phyloP scores from a whole-genome alignment of 768 basidiomycete species.

The Mycena indigotica region DNA sequence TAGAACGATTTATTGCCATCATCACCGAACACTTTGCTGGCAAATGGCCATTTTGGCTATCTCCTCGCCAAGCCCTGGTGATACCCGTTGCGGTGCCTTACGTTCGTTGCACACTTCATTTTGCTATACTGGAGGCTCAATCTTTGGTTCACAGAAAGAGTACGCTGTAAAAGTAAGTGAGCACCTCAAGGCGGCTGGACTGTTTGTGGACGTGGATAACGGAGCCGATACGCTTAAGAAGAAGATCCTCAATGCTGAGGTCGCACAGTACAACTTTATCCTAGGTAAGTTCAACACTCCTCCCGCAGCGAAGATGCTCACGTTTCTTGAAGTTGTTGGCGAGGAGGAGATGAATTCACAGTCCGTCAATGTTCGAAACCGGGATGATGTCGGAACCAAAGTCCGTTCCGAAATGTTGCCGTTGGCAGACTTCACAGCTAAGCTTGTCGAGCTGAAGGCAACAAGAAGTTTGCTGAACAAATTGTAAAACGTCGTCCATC shows the following conservation, averaged over 20 bases:
- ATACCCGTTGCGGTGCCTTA: conserved; percentile 91
- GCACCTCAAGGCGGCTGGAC: conserved; percentile 63
- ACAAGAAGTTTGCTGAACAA: conserved; percentile 46
- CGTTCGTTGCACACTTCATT: conserved; percentile 51
- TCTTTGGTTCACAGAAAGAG: conserved; percentile 59
- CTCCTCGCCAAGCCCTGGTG: conserved; percentile 92
- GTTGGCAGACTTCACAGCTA: conserved; percentile 68
- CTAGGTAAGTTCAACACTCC: conserved; percentile 67
- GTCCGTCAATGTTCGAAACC: conserved; percentile 94
- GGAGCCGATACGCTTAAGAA: conserved; percentile 90
- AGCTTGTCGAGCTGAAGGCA: conserved; percentile 73
- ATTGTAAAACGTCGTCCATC: too few relatives aligned
- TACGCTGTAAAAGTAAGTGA: conserved; percentile 85
- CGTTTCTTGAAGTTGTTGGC: conserved; percentile 75
- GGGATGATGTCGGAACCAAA: conserved; percentile 90
- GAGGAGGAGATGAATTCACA: conserved; percentile 84
- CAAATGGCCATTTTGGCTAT: conserved; percentile 99
- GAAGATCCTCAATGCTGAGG: conserved; percentile 96
- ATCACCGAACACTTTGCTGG: conserved; percentile 97
- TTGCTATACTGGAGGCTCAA: conserved; percentile 12
- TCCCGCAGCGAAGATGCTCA: too few relatives aligned
- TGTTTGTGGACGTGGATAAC: conserved; percentile 93
- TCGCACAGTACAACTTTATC: conserved; percentile 98
- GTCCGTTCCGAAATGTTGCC: conserved; percentile 74
- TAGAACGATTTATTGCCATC: conserved; percentile 96